Evolutionary conservation across 768 basidiomycete genomes (phyloP), one percentile per base, ranked within the genome.

Genomic region (Amanita polypyramis): DNA sequence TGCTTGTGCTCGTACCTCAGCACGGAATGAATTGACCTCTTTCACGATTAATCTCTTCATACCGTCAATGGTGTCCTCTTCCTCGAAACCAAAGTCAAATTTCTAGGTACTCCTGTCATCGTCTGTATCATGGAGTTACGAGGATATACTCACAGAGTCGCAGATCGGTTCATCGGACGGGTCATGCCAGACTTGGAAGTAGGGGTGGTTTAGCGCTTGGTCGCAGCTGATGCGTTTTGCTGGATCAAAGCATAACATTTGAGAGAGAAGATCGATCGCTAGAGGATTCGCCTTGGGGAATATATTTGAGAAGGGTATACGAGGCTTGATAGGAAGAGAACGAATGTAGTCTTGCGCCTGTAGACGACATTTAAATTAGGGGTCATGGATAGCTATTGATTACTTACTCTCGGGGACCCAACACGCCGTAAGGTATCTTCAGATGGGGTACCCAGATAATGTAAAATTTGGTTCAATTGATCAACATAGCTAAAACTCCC

Each of bases 301-400:
- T 21, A 98, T 74, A 25, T 85, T 86, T 21, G 83, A 76, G 68
- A 97, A 97, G 0, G 88, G 84, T 19, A 98, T 88, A 21, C 91
- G 80, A 21, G 95, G 92, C 66, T 93, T 93, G 73, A 95, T 98
- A 19, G 96, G 96, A 23, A 99, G 75, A 20, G 93, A 96, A 44
- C 96, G 87, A 58, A 99, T 99, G 62, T 99, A 99, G 58, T 96
- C 92, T 71, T 95, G 93, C 0, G 92, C 92, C 90, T 93, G 58
- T 42, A 7, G 43, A 47, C 48, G 19, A 36, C 35, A 41, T 40
- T 47, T 37, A 3, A 17, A 30, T 40, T 32, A 47, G 45, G 38
- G 41, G 41, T 35, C 46, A 36, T 49, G 46, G 21, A 30, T 11
- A 23, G 10, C n/a, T 9, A 5, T 39, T 3, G 30, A 27, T 37